These are phyloP conservation scores for Anthostomella pinea DNA, from an alignment of 2,329 filamentous ascomycete genomes.

Conservation along the genomic window DNA sequence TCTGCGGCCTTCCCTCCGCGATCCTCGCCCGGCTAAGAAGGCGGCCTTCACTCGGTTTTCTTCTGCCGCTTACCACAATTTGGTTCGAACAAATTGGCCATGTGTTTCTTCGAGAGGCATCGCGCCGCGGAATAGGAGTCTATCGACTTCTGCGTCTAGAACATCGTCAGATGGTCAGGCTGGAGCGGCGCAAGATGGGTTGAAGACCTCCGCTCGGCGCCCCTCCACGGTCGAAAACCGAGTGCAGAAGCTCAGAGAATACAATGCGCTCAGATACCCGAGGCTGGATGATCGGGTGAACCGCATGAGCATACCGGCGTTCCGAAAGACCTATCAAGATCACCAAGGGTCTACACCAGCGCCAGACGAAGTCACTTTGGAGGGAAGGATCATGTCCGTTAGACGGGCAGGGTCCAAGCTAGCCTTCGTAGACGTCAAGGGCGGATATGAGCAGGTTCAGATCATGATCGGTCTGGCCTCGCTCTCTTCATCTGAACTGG, in stretches of 20 bases:
- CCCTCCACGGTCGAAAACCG: conserved; percentile 30
- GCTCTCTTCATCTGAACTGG: conserved; percentile 41
- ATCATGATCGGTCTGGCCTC: conserved; percentile 66
- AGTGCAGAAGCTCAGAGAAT: conserved; percentile 50
- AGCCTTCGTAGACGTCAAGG: conserved; percentile 77
- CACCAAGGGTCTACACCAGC: conserved; percentile 18
- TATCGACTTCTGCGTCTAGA: conserved; percentile 11
- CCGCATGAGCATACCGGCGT: conserved; percentile 38
- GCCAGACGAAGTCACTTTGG: conserved; percentile 30
- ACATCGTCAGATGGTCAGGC: not conserved
- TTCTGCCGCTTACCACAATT: conserved; percentile 36
- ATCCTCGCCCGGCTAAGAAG: conserved; percentile 35
- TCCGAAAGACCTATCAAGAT: conserved; percentile 33
- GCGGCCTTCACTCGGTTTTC: conserved; percentile 50
- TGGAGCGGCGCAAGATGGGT: conserved; percentile 4
- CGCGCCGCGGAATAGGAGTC: conserved; percentile 14
- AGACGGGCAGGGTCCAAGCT: conserved; percentile 63
- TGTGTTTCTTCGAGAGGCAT: conserved; percentile 16
- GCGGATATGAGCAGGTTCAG: conserved; percentile 72
- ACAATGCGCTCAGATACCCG: conserved; percentile 55
- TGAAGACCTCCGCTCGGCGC: conserved; percentile 9
- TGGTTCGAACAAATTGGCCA: conserved; percentile 25
- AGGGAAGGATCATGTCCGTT: conserved; percentile 31
- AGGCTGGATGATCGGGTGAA: conserved; percentile 37
- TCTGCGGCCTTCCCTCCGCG: conserved; percentile 54